Base-by-base conservation (phyloP, 2,329 filamentous ascomycete species). In the Aspergillus ustus region DNA sequence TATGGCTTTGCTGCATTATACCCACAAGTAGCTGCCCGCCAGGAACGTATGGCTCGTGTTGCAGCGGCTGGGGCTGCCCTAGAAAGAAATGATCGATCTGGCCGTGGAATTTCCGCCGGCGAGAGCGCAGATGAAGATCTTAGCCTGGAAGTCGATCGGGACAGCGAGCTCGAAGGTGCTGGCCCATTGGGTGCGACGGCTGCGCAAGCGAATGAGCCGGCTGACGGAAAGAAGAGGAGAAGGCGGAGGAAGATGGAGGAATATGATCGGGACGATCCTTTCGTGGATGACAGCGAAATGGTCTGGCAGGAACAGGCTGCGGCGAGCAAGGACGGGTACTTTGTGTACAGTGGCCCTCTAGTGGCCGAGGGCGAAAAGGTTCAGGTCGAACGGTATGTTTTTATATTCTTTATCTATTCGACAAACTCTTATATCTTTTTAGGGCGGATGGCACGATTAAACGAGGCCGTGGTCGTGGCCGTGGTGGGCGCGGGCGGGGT, bases 1-100 rank as follows among this genome's bases (percentile, higher is more conserved):
- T 98, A 97, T 75, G 95, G 95, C 25, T 97, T 94, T 83, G 93
- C 96, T 64, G 95, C 94, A 0, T 83, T 98, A 40, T 93, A 98
- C 74, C 95, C 95, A 31, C 90, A 93, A 7, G 84, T 96, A 64
- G 95, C 95, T 2, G 93, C 93, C 34, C 92, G 95, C 66, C 89
- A 91, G 66, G 92, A 96, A 70, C 90, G 92, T 59, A 89, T 96
- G 69, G 90, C 92, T 19, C 90, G 93, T 59, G 93, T 97, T 57
- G 93, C 92, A 5, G 93, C 92, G 4, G 93, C 92, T 0, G 90
- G 91, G n/a, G 92, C 92, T 1, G 92, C 91, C 0, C 78, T 97
- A 11, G 93, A 96, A 73, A 88, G 90, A 70, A 87, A 85, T 54
- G 89, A 90, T 48, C 89, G 88, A 2, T 83, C 85, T 15, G 85